Percentiles rank a stretch among this genome's conserved stretches.
phyloP scores from a whole-genome alignment of 352 stramenopile species.

The Globisporangium paroecandrum region DNA sequence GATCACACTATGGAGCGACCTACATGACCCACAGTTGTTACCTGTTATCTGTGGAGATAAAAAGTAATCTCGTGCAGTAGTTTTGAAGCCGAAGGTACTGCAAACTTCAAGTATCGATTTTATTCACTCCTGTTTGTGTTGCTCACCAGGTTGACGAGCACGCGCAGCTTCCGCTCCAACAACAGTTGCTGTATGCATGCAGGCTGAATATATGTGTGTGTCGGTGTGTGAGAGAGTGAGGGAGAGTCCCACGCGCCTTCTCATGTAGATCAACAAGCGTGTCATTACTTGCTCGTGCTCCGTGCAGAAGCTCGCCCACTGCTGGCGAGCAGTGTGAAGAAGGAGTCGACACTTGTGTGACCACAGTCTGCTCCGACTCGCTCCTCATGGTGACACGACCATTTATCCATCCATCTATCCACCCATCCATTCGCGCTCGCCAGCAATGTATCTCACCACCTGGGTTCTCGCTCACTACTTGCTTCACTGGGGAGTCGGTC shows the following conservation, averaged over 20 bases:
- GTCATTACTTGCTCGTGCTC: not conserved
- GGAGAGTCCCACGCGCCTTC: not conserved
- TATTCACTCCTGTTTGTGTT: too few relatives aligned
- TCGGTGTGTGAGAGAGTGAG: not conserved
- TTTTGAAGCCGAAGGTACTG: too few relatives aligned
- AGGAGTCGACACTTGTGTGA: not conserved
- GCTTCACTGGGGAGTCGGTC: not conserved
- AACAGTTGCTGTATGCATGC: not conserved
- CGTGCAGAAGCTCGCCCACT: not conserved
- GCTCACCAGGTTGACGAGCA: not conserved
- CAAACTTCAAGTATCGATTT: too few relatives aligned
- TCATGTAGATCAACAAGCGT: not conserved
- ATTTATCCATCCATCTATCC: not conserved
- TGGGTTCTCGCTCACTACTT: not conserved
- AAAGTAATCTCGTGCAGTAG: too few relatives aligned
- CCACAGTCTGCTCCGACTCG: not conserved
- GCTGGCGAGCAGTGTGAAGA: not conserved
- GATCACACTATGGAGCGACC: not conserved
- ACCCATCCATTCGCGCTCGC: not conserved
- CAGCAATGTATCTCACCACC: not conserved
- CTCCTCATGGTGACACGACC: not conserved
- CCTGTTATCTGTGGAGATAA: too few relatives aligned
- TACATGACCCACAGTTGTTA: not conserved
- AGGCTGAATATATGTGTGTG: not conserved
- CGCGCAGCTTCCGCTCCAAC: not conserved